phyloP scores from a whole-genome alignment of 2,329 filamentous ascomycete species.

The Diaporthe humulicola region DNA sequence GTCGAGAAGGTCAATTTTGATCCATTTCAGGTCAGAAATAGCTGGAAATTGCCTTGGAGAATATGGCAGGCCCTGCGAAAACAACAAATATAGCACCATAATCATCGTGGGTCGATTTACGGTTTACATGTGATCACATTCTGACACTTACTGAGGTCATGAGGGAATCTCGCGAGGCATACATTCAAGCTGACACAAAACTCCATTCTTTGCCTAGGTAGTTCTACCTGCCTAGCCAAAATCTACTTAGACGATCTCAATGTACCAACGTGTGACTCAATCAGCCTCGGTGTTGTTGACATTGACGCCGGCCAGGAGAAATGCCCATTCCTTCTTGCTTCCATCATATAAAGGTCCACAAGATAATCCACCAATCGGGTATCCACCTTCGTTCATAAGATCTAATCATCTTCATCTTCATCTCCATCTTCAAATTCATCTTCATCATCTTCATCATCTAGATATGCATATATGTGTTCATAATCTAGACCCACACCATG shows the following conservation, averaged over 20 bases:
- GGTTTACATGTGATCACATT: background rate
- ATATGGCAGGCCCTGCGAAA: conserved; percentile 68
- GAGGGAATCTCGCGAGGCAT: background rate
- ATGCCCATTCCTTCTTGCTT: background rate
- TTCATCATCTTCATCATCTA: background rate
- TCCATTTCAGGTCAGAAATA: conserved; percentile 75
- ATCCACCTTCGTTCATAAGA: too few relatives aligned
- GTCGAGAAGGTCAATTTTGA: conserved; percentile 89
- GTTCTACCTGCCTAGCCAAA: background rate
- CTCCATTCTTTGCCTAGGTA: background rate
- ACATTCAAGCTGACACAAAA: background rate
- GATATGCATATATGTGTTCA: too few relatives aligned
- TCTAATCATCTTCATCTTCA: background rate
- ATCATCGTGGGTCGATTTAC: background rate
- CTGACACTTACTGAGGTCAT: background rate
- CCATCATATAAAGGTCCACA: too few relatives aligned
- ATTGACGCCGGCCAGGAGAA: too few relatives aligned
- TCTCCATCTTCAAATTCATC: background rate
- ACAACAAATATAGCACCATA: conserved; percentile 56
- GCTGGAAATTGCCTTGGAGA: conserved; percentile 89
- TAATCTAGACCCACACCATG: too few relatives aligned
- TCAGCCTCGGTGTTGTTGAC: background rate
- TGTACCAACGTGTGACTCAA: background rate
- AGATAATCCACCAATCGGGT: too few relatives aligned
- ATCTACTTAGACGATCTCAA: background rate